Conservation (phyloP, 192 early-diverging fungal species). For the Geranomyces variabilis region DNA sequence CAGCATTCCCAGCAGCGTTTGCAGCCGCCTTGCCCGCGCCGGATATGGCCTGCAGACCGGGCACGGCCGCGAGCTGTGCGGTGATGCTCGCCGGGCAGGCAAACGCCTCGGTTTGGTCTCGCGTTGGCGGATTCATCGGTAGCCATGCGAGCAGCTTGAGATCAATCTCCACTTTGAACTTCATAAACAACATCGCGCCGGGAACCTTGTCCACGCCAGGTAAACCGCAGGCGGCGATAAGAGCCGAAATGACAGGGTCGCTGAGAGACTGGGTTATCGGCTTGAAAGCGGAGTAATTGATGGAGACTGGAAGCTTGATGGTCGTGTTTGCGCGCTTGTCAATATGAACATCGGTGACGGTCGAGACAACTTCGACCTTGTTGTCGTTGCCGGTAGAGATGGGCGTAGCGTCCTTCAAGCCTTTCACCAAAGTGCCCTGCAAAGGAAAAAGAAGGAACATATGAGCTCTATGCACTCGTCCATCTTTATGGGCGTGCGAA, state of each 20-base stretch:
- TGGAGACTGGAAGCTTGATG: slow-evolving; percentile 17
- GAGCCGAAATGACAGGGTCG: slow-evolving; percentile 21
- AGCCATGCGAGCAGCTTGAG: slow-evolving; percentile 32
- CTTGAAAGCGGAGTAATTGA: background rate
- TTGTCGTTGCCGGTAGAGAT: background rate
- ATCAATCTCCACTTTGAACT: slow-evolving; percentile 22
- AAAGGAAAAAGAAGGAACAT: background rate
- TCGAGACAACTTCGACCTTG: background rate
- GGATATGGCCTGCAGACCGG: background rate
- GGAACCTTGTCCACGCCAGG: background rate
- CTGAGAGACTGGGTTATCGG: slow-evolving; percentile 3
- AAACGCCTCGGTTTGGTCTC: slow-evolving; percentile 5
- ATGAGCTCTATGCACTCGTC: too few relatives aligned
- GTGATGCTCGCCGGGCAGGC: slow-evolving; percentile 22
- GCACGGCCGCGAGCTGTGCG: background rate
- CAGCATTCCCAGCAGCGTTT: slow-evolving; percentile 1
- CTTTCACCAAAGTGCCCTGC: slow-evolving; percentile 6
- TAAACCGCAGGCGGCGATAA: slow-evolving; percentile 23
- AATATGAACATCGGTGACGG: slow-evolving; percentile 5
- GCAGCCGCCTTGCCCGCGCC: background rate
- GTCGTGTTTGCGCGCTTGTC: slow-evolving; percentile 21
- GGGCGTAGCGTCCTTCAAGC: background rate
- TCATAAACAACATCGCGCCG: background rate
- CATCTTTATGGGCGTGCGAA: background rate
- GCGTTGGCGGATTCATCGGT: slow-evolving; percentile 4